Base-by-base conservation (phyloP, 352 stramenopile species). In the Globisporangium acanthophoron region DNA sequence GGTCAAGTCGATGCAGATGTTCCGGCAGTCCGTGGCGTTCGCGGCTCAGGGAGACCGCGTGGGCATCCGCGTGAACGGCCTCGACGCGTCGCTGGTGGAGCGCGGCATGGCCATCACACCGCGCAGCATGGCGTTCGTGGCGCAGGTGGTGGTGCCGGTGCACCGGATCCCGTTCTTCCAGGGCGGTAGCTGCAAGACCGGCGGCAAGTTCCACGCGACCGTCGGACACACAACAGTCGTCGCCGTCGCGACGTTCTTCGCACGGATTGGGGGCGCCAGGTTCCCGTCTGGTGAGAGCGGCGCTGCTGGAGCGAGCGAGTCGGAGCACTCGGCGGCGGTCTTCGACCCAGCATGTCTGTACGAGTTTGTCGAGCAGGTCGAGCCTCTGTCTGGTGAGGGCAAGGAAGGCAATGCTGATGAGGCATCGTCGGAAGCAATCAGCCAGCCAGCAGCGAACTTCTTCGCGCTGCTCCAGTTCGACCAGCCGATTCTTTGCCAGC, bases 1-100 rank as follows among this genome's bases (percentile, higher is more conserved):
- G 67, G 87, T 99, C 58, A 99, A 99, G 66, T 97, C 84, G 29
- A 90, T 99, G 63, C 97, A 99, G 74, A 98, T 98, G 80, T 99
- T 99, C 71, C 92, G 95, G 66, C 76, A 87, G 48, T 80, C 85
- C 24, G 94, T 98, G 5, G 58, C 76, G 35, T 27, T 31, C 1
- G 90, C 80, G 16, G 67, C 67, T 15, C 92, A 98, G 70, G 97
- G 97, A 3, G 97, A 99, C 80, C 85, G 97, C 40, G 95, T 98
- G 6, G 97, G 92, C 3, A 76, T 99, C 27, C 98, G 96, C 43
- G 85, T 99, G 37, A 79, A 80, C 35, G 78, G 73, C 1, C 57
- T 90, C 3, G 80, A 94, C 54, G 64, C 79, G 29, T 63, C 71
- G 21, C 62, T 80, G 3, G 65, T 94, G 12, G 82, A 94, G 51